Percentiles rank a stretch among this genome's conserved stretches.
These are phyloP conservation scores for Xylariaceae sp. DNA, from an alignment of 2,329 filamentous ascomycete genomes.

Conservation along the genomic window DNA sequence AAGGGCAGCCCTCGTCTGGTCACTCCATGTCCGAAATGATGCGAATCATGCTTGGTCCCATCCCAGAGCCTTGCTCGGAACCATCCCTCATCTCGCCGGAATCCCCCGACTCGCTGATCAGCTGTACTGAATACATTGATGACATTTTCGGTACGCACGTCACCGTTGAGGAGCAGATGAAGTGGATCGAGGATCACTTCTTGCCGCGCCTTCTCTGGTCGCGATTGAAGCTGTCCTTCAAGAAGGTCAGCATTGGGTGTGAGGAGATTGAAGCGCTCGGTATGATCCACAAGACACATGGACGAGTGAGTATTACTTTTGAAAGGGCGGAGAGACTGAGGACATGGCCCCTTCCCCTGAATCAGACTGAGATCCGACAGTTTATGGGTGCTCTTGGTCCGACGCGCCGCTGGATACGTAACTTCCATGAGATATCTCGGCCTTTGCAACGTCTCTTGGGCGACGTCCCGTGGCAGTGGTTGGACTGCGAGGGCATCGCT, in stretches of 20 bases:
- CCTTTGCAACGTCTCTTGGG: neutral
- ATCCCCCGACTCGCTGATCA: neutral
- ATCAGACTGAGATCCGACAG: neutral
- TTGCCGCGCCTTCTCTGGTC: neutral
- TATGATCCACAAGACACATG: neutral
- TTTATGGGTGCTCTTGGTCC: neutral
- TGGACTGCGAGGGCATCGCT: neutral
- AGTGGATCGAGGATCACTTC: neutral
- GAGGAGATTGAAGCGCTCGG: neutral
- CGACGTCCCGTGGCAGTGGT: neutral
- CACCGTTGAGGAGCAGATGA: neutral
- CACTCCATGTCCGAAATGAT: neutral
- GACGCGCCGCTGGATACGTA: neutral
- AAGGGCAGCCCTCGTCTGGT: neutral
- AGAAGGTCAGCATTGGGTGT: neutral
- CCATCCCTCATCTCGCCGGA: neutral
- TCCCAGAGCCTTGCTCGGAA: neutral
- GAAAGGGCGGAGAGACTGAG: neutral
- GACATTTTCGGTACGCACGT: neutral
- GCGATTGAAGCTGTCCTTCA: neutral
- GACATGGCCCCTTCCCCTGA: neutral
- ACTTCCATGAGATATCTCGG: neutral
- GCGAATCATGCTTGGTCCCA: neutral
- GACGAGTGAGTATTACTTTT: neutral
- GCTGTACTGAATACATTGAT: neutral